These are phyloP conservation scores for Colletotrichum godetiae DNA, from an alignment of 2,329 filamentous ascomycete species.

Conservation along the genomic window DNA sequence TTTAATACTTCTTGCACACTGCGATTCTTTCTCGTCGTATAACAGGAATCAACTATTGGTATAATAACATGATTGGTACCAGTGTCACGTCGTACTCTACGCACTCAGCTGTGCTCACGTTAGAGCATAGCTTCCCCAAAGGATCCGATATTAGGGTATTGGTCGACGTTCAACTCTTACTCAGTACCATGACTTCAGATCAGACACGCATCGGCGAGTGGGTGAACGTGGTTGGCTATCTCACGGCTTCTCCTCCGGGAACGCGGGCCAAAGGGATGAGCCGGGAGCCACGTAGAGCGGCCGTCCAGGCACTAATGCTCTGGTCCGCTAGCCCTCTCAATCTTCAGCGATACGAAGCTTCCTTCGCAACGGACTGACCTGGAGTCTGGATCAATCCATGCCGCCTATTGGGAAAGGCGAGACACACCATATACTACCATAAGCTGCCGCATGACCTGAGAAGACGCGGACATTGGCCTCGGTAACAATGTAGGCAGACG, in stretches of 20 bases:
- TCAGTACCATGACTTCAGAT: constrained; percentile 72
- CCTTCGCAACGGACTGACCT: background rate
- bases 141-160: constrained; percentile 58
- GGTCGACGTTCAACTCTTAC: constrained; percentile 79
- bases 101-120: constrained; percentile 68
- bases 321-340: constrained; percentile 82
- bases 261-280: constrained; percentile 25
- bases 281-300: constrained; percentile 42
- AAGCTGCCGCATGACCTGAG: constrained; percentile 6
- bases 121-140: constrained; percentile 75
- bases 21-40: background rate
- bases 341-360: constrained; percentile 55
- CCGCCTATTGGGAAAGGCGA: background rate
- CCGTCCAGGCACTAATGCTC: constrained; percentile 80
- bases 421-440: constrained; percentile 1
- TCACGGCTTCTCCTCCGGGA: constrained; percentile 51
- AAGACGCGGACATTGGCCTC: background rate
- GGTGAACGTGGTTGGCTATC: constrained; percentile 90
- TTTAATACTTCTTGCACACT: constrained; percentile 6
- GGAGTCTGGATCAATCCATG: background rate
- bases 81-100: constrained; percentile 65
- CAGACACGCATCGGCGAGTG: constrained; percentile 81
- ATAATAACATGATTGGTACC: constrained; percentile 38
- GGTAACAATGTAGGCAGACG: constrained; percentile 17
- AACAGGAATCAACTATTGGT: background rate